Evolutionary conservation across 2,329 filamentous ascomycete species (phyloP).

Genomic region (Teratosphaeria gauchensis): DNA sequence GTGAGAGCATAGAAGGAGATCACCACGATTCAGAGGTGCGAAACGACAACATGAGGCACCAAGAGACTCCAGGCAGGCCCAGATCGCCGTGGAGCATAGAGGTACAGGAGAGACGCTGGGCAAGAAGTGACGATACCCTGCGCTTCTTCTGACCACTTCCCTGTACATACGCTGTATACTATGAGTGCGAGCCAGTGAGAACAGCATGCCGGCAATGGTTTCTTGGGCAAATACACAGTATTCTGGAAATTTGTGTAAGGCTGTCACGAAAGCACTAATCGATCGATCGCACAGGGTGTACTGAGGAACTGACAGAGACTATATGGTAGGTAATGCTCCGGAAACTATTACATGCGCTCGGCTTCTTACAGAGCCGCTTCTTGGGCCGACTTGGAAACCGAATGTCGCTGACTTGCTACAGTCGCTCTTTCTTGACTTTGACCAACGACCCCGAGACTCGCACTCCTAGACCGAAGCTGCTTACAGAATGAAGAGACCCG

Average conservation of each 20-base stretch:
- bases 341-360: too few species aligned
- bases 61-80: neutral
- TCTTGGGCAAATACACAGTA: neutral
- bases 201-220: neutral
- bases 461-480: too few species aligned
- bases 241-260: neutral
- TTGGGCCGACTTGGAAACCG: too few species aligned
- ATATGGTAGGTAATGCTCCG: too few species aligned
- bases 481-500: too few species aligned
- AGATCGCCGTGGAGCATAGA: neutral
- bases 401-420: too few species aligned
- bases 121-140: neutral
- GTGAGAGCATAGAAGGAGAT: neutral
- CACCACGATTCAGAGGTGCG: neutral
- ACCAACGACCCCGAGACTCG: too few species aligned
- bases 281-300: too few species aligned
- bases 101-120: neutral
- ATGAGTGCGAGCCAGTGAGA: neutral
- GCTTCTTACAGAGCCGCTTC: too few species aligned
- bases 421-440: too few species aligned
- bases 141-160: neutral
- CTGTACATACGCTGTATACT: neutral
- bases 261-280: neutral
- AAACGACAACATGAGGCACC: neutral
- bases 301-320: too few species aligned